phyloP scores from a whole-genome alignment of 208 protist genomes.

The Novymonas esmeraldas region DNA sequence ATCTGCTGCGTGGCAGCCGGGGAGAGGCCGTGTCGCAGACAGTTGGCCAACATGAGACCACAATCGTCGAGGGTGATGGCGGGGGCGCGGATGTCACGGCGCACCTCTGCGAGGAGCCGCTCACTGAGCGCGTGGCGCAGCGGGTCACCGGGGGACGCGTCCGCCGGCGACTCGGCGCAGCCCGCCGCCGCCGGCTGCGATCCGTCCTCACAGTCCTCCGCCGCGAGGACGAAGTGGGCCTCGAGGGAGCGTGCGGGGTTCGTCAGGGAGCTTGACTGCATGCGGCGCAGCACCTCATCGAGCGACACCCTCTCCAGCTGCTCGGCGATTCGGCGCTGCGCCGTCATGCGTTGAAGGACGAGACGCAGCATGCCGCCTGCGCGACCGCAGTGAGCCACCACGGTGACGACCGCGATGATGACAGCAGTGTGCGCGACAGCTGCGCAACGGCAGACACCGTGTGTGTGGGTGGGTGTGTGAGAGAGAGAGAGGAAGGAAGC shows the following conservation, averaged over 20 bases:
- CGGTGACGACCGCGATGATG: no score
- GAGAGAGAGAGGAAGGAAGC: background rate
- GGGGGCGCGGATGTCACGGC: constrained; percentile 2
- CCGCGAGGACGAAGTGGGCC: constrained; percentile 54
- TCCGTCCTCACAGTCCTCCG: background rate
- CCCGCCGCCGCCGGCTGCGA: background rate
- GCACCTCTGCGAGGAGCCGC: constrained; percentile 29
- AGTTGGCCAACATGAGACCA: constrained; percentile 67
- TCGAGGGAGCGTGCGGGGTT: constrained; percentile 69
- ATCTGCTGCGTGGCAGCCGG: constrained; percentile 24
- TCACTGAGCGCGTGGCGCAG: constrained; percentile 25
- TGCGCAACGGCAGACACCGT: background rate
- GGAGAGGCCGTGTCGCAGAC: constrained; percentile 59
- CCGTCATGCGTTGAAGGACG: constrained; percentile 29
- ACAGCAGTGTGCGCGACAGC: no score
- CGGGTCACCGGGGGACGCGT: background rate
- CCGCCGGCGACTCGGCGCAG: background rate
- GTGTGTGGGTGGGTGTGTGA: background rate
- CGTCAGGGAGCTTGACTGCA: constrained; percentile 75
- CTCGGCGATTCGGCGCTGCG: constrained; percentile 29
- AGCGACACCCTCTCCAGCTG: constrained; percentile 48
- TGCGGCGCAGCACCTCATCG: constrained; percentile 70
- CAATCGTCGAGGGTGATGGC: constrained; percentile 50
- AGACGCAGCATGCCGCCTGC: constrained; percentile 22
- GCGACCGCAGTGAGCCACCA: no score